These are phyloP conservation scores for Exophiala sp. DNA, from an alignment of 2,329 filamentous ascomycete genomes.

Conservation along the genomic window DNA sequence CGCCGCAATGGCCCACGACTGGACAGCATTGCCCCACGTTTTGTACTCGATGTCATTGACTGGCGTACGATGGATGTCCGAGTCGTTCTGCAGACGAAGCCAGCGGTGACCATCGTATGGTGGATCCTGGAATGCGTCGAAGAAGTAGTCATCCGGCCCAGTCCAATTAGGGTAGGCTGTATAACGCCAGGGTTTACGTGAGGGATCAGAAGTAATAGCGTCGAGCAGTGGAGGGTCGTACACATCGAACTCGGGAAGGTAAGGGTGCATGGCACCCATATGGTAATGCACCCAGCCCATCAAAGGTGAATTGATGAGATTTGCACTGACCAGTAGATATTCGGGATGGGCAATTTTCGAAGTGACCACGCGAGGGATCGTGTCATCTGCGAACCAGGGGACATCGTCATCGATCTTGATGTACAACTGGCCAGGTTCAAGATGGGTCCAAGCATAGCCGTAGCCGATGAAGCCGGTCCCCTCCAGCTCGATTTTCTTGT, in stretches of 20 bases:
- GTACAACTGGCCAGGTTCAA: slow-evolving; percentile 38
- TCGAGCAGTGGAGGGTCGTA: slow-evolving; percentile 8
- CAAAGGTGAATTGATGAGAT: slow-evolving; percentile 56
- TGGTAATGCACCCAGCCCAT: slow-evolving; percentile 55
- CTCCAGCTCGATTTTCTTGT: slow-evolving; percentile 38
- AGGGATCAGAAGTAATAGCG: slow-evolving; percentile 1
- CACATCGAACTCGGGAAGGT: slow-evolving; percentile 46
- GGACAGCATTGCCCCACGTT: slow-evolving; percentile 23
- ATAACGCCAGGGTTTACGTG: slow-evolving; percentile 33
- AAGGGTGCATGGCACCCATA: slow-evolving; percentile 51
- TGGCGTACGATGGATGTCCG: slow-evolving; percentile 44
- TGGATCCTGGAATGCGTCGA: slow-evolving; percentile 32
- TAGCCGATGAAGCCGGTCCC: slow-evolving; percentile 35
- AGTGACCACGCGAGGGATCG: slow-evolving; percentile 53
- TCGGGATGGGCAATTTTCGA: slow-evolving; percentile 52
- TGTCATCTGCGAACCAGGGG: slow-evolving; percentile 42
- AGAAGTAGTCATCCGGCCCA: slow-evolving; percentile 32
- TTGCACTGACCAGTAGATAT: slow-evolving; percentile 52
- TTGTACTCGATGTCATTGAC: slow-evolving; percentile 50
- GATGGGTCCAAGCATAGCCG: slow-evolving; percentile 29
- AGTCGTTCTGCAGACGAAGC: slow-evolving; percentile 44
- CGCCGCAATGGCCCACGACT: slow-evolving; percentile 5
- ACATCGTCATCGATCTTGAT: slow-evolving; percentile 48
- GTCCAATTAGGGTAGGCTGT: slow-evolving; percentile 36
- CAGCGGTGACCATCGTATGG: slow-evolving; percentile 47